Percentiles rank a stretch among this genome's conserved stretches.
Conservation (phyloP, 2,329 filamentous ascomycete species). For the Magnaporthiopsis rhizophila region DNA sequence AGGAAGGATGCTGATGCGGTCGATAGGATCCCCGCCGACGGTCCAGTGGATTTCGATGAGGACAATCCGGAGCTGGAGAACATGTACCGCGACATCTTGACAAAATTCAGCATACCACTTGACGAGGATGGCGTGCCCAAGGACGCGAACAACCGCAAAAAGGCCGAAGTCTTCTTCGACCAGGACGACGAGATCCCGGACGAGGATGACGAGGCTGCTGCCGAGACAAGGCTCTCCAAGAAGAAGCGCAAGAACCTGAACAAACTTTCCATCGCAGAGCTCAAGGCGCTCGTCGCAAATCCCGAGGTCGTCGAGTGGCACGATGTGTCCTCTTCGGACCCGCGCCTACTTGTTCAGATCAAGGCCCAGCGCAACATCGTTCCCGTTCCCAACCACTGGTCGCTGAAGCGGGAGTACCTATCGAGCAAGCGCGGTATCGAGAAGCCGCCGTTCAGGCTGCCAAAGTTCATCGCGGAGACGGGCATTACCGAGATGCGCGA, state of each 20-base stretch:
- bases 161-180: conserved; percentile 76
- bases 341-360: conserved; percentile 82
- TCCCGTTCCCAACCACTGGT: conserved; percentile 90
- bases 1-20: conserved; percentile 30
- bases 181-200: conserved; percentile 82
- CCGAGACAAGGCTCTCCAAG: conserved; percentile 71
- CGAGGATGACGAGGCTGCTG: conserved; percentile 64
- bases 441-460: conserved; percentile 85
- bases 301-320: conserved; percentile 98
- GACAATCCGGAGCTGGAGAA: conserved; percentile 68
- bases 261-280: conserved; percentile 84
- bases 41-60: conserved; percentile 41
- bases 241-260: conserved; percentile 89
- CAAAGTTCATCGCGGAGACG: conserved; percentile 95
- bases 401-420: conserved; percentile 90
- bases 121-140: conserved; percentile 57
- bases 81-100: conserved; percentile 76
- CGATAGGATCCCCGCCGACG: conserved; percentile 33
- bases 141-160: conserved; percentile 61
- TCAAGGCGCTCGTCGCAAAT: conserved; percentile 84
- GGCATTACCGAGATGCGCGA: conserved; percentile 98
- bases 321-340: conserved; percentile 85
- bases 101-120: conserved; percentile 62
- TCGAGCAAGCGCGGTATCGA: conserved; percentile 96
- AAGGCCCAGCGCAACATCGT: conserved; percentile 94